Conservation (phyloP, 306 rosid genomes). For the Trifolium dubium region DNA sequence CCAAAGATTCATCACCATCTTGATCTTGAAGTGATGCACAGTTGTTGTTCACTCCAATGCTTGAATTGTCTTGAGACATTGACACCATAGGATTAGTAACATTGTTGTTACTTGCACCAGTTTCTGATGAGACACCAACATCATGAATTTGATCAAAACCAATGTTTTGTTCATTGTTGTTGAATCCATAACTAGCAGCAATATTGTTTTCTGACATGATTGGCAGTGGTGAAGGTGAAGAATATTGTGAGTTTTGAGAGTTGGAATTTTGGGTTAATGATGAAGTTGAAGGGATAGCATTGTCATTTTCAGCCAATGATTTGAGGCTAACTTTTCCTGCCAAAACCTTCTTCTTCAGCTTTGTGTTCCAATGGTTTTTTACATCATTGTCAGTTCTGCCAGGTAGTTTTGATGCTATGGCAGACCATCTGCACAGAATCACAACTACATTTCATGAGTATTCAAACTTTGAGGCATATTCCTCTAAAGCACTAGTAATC, state of each 20-base stretch:
- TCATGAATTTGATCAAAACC: slow-evolving; percentile 40
- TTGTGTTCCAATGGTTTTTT: slow-evolving; percentile 91
- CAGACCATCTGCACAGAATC: slow-evolving; percentile 69
- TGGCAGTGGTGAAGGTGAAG: slow-evolving; percentile 33
- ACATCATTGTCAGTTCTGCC: slow-evolving; percentile 95
- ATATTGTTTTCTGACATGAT: background rate
- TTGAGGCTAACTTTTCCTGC: slow-evolving; percentile 51
- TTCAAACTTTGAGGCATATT: background rate
- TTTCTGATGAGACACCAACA: slow-evolving; percentile 40
- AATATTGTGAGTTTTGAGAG: slow-evolving; percentile 32
- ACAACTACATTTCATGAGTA: slow-evolving; percentile 26
- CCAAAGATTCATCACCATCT: slow-evolving; percentile 40
- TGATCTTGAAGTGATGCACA: slow-evolving; percentile 38
- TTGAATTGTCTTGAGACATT: slow-evolving; percentile 55
- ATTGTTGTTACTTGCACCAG: slow-evolving; percentile 41
- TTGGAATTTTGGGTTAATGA: slow-evolving; percentile 40
- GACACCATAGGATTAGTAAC: slow-evolving; percentile 29
- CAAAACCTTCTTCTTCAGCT: slow-evolving; percentile 70
- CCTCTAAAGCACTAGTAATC: background rate
- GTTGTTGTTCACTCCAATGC: slow-evolving; percentile 44
- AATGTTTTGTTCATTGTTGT: slow-evolving; percentile 20
- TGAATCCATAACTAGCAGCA: slow-evolving; percentile 33
- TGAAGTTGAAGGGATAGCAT: slow-evolving; percentile 36
- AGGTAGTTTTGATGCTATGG: slow-evolving; percentile 74
- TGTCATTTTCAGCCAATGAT: slow-evolving; percentile 20